Evolutionary conservation across 306 rosid species (phyloP), one percentile per base, ranked within the genome.

Genomic region (Malus sylvestris): DNA sequence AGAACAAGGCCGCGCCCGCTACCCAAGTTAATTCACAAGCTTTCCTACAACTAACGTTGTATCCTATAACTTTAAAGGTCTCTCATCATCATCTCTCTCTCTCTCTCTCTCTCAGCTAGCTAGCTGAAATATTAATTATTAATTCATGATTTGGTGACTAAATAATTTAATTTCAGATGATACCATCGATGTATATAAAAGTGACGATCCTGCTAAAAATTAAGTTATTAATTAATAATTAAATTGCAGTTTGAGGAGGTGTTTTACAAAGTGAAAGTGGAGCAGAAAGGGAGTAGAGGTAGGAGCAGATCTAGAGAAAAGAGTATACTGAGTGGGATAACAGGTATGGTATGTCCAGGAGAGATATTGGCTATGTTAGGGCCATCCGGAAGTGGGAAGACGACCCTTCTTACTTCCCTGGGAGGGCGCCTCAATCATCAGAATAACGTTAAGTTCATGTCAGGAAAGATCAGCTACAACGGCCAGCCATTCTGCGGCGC

Each of bases 371-470:
- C 99, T 25, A 89, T 95, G 99, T 71, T 95, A 45, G 99, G 99
- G 2, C 99, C 99, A 22, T 95, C 99, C 3, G 99, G 99, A 2
- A 95, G 99, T 60, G 99, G 99, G 33, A 95, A 95, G 70, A 95
- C 99, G 53, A 92, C 99, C 60, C 99, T 95, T 55, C 88, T 95
- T 0, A 95, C 99, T 0, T 97, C 99, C 23, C 95, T 95, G 8
- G 97, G 97, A 11, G 99, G 99, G 83, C 96, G 97, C 18, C 90
- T 95, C 67, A 63, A 30, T 63, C 68, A 63, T 63, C 68, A 63
- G 40, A 63, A 63, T 63, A 63, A 55, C 7, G 91, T 97, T 0
- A 92, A 89, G 80, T 73, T 60, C 16, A 60, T 91, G 42, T 88
- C 96, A 1, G 97, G 99, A 0, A 92, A 95, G 78, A 88, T 92